Base-by-base conservation (phyloP, 352 stramenopile genomes). In the Phytophthora hibernalis region DNA sequence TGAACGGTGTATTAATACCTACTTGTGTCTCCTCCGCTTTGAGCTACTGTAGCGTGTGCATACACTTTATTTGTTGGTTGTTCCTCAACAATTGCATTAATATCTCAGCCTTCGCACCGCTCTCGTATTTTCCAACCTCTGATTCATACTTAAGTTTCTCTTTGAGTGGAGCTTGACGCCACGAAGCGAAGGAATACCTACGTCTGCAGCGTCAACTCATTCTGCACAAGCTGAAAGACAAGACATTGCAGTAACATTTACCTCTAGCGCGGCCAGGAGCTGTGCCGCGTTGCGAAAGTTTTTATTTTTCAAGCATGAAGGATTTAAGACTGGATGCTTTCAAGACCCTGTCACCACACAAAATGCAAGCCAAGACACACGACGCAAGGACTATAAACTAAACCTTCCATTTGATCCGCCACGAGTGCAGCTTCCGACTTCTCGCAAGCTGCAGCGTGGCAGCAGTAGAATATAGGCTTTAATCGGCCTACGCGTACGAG, bases 401-500 rank as follows among this genome's bases (percentile, higher is more conserved):
- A 68, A 58, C 51, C 58, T 63, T 72, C 26, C 51, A 68, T 71
- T 72, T 68, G 58, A 59, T 50, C 57, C 26, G n/a, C 52, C 45
- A 45, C 48, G 33, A 49, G 8, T 10, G 48, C 42, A 60, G 43
- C 54, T n/a, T 50, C 16, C 31, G 40, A n/a, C 18, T 50, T 37
- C 22, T 66, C 16, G 42, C 59, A 45, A 50, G 40, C 10, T 44
- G 28, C 54, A 37, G 15, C 21, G 9, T 49, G 49, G 53, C 44
- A 49, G 24, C 61, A 63, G 55, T 59, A 56, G 45, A 70, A 65
- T 67, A 55, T 49, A 45, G 51, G 61, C 55, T 68, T 65, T 55
- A 54, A 35, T 15, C 56, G 38, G 48, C 57, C 79, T 92, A 96
- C 65, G 83, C 76, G 74, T 98, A 98, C 51, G 79, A 82, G 67